Evolutionary conservation across 2,329 filamentous ascomycete species (phyloP).

Genomic region (Aspergillus sergii): DNA sequence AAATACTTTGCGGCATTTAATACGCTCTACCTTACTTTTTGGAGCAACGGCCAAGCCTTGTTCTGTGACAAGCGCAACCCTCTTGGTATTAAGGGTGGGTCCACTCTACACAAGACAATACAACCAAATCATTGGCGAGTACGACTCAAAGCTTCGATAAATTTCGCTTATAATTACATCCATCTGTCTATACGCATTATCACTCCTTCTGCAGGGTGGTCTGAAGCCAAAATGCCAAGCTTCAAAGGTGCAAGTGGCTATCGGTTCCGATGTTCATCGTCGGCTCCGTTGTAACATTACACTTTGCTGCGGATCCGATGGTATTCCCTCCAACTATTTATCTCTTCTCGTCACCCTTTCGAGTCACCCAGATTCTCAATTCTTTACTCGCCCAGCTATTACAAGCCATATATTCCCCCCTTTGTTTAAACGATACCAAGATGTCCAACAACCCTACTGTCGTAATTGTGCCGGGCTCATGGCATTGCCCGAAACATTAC

Average conservation of each 20-base stretch:
- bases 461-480: constrained; percentile 35
- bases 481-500: constrained; percentile 31
- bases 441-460: constrained; percentile 27
- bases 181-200: background rate
- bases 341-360: background rate
- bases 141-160: background rate
- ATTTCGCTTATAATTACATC: background rate
- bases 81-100: no score
- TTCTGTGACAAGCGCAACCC: no score
- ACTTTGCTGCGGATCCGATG: background rate
- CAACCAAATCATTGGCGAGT: background rate
- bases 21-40: no score
- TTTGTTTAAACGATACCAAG: background rate
- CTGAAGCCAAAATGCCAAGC: background rate
- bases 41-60: no score
- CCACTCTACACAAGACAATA: background rate
- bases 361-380: background rate
- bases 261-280: background rate
- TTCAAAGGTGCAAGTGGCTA: background rate
- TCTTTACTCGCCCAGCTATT: background rate
- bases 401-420: background rate
- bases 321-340: background rate
- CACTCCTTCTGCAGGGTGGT: background rate
- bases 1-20: no score
- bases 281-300: background rate